Base-by-base conservation (phyloP, 352 stramenopile species). In the Pythium angustatum region DNA sequence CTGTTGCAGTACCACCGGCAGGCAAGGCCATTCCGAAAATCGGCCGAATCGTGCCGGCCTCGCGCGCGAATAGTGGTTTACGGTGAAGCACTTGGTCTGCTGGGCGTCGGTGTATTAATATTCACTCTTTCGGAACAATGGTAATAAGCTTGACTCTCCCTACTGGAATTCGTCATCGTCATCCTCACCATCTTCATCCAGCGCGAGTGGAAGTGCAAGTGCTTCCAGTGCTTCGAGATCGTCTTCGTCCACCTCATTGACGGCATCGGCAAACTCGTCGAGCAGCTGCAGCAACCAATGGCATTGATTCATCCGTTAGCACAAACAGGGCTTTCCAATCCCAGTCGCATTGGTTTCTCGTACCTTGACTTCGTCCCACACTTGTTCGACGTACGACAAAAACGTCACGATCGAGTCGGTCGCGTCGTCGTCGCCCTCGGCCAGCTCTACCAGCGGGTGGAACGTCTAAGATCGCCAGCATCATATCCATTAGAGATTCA, bases 351-450 rank as follows among this genome's bases (percentile, higher is more conserved):
- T 21, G 7, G 7, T 22, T 22, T n/a, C 12, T 33, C 59, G 27
- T 41, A 88, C 78, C 73, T 87, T 85, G 72, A 78, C 79, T 49
- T 89, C 83, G 28, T 81, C 73, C 83, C 82, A 89, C 22, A 73
- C 72, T 27, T 88, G 71, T 31, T 92, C 83, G 6, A 92, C 66
- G 61, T 88, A 88, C 9, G 70, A 70, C 3, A 90, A 51, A 33
- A 92, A 83, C 48, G 68, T 72, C 30, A 86, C 77, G 28, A 87
- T 71, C 49, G 78, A 79, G 54, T 88, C 78, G 6, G 71, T 81
- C 27, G 75, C 76, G 19, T 79, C 57, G 10, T 81, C 66, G 40
- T 88, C 74, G 10, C 75, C 64, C 36, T 85, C 77, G 1, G 76
- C 69, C 15, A 83, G 28, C 55, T 81, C 66, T 21, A 93, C 56